Evolutionary conservation across 306 rosid genomes (phyloP), one percentile per base, ranked within the genome.

Genomic region (Mimosa pudica): DNA sequence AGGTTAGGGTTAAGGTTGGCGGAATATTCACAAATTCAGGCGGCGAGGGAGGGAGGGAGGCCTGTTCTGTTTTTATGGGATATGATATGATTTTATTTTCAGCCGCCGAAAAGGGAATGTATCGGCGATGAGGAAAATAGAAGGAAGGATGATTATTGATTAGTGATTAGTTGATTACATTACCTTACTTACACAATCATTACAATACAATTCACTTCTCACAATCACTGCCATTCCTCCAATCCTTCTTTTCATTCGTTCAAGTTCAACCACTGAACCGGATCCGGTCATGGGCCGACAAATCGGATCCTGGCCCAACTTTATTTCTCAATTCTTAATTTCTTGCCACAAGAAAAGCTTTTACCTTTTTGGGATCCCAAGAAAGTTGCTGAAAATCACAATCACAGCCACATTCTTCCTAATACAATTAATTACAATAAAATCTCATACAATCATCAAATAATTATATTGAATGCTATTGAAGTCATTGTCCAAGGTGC

Each of bases 11-110:
- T 24, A 63, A 76, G 42, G 16, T 76, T 73, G 75, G 79, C 79
- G 89, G 84, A 73, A 81, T 74, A 44, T 62, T 3, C 47, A 41
- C 52, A 48, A 10, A 52, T 74, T 70, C 82, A 70, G 85, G 84
- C 77, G 41, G 30, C 30, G 30, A 24, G 30, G 30, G 30, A 24
- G 30, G 30, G 30, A 24, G 30, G 30, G 30, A 24, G 30, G 30
- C 30, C 30, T 24, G 30, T 24, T 24, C 0, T 24, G 0, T 0
- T 24, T 0, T 24, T 24, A 24, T 24, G 30, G 30, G 30, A 24
- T 24, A 24, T 24, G n/a, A 24, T 24, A 24, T 24, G 30, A 24
- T 24, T 24, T 24, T 55, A 5, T 76, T 71, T 71, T 30, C 42
- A 6, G 75, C 44, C 16, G n/a, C n/a, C n/a, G n/a, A 64, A 77